Base-by-base conservation (phyloP, 495 filamentous ascomycete species). In the Acidomyces sp. region DNA sequence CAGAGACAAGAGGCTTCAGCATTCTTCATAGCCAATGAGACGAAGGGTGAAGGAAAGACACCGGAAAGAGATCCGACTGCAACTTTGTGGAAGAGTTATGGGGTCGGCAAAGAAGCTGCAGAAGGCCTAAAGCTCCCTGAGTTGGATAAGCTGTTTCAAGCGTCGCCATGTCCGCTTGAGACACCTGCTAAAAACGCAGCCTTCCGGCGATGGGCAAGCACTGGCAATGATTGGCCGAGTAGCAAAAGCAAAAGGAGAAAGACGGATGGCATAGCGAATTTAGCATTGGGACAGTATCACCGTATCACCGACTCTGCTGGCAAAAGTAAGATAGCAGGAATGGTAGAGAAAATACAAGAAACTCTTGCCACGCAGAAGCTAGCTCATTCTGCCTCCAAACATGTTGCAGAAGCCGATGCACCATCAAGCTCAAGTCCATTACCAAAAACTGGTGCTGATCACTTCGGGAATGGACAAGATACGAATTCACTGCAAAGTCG, bases 21-120 rank as follows among this genome's bases (percentile, higher is more conserved):
- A 18, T 60, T 57, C 38, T 64, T 60, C 20, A 52, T 35, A 12
- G 53, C 55, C 23, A 65, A 49, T 74, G 28, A 66, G 73, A 41
- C 64, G 63, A 23, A 53, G 78, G 16, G 68, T 72, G 26, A 57
- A 65, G n/a, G 60, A 69, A 1, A 70, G 37, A 86, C 85, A 0
- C 83, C 84, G 18, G 77, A 82, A 42, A 73, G 77, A 30, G 90
- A 97, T 57, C 80, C 88, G 19, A 80, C 80, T 0, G 61, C 75
- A 23, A 86, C 93, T 37, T 61, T 94, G n/a, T 93, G 85, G 86
- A 83, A 78, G 48, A 76, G 80, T 15, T 92, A 83, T 54, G 72
- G 43, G 6, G 30, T 40, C 5, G 44, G 36, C 20, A 37, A 49
- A 17, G 42, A 35, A 12, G 51, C 34, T 21, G 54, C 48, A 26